Evolutionary conservation across 306 rosid species (phyloP).

Genomic region (Cicer bijugum): DNA sequence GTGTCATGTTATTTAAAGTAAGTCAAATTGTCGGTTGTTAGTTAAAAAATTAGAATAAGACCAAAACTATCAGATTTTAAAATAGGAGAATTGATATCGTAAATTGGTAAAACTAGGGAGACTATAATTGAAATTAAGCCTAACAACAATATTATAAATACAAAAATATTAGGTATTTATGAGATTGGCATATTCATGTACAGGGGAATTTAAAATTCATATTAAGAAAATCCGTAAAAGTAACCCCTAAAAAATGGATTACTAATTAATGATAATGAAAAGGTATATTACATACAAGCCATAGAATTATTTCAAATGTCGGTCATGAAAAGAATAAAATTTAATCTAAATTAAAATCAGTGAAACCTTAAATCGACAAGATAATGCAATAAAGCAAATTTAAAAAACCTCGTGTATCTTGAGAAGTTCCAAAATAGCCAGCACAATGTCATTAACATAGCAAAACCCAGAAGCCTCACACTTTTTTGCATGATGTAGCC

Average conservation of each 20-base stretch:
- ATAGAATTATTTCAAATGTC: not conserved
- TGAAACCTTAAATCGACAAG: constrained; percentile 16
- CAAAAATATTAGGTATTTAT: not conserved
- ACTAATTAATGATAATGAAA: constrained; percentile 1
- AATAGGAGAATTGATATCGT: no score
- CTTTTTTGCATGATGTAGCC: constrained; percentile 60
- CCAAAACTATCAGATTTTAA: no score
- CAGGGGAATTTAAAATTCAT: constrained; percentile 12
- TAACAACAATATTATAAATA: not conserved
- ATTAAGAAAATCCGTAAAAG: constrained; percentile 21
- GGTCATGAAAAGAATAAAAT: not conserved
- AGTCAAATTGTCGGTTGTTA: no score
- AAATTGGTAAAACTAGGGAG: no score
- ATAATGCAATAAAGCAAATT: constrained; percentile 20
- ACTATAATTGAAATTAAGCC: no score
- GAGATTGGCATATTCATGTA: not conserved
- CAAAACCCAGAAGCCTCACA: constrained; percentile 62
- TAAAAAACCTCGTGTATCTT: constrained; percentile 53
- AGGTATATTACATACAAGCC: constrained; percentile 1
- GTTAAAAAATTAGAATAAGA: no score
- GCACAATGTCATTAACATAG: constrained; percentile 59
- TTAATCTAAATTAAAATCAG: constrained; percentile 25
- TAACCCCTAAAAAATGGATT: not conserved
- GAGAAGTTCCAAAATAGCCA: constrained; percentile 59
- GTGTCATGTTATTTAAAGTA: no score